These are phyloP conservation scores for Dactylellina leptospora DNA, from an alignment of 2,329 filamentous ascomycete species.

Conservation along the genomic window DNA sequence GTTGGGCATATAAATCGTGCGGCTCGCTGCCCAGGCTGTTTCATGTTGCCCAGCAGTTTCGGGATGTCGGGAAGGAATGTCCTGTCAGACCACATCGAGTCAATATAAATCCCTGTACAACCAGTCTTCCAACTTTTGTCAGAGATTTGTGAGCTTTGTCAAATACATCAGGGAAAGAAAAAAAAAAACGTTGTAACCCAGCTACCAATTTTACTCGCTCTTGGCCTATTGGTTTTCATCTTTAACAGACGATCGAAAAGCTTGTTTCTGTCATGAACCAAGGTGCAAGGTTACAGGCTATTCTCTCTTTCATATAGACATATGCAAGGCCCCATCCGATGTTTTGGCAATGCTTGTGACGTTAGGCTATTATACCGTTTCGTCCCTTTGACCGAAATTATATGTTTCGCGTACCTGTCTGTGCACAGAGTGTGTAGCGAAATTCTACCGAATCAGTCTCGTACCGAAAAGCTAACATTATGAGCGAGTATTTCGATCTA, in stretches of 20 bases:
- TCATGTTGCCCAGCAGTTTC: slow-evolving; percentile 49
- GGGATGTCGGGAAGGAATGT: slow-evolving; percentile 52
- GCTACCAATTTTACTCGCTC: slow-evolving; percentile 32
- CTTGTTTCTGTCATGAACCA: slow-evolving; percentile 45
- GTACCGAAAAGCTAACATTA: too few relatives aligned
- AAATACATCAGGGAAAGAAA: background rate
- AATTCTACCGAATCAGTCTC: too few relatives aligned
- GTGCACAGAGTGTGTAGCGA: too few relatives aligned
- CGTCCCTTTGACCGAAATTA: slow-evolving; percentile 3
- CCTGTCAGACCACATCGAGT: slow-evolving; percentile 44
- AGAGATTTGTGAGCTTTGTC: slow-evolving; percentile 39
- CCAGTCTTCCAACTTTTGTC: slow-evolving; percentile 17
- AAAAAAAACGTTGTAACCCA: slow-evolving; percentile 14
- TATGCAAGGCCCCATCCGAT: slow-evolving; percentile 44
- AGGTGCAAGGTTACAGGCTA: slow-evolving; percentile 50
- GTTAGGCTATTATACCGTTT: slow-evolving; percentile 39
- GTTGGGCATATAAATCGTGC: slow-evolving; percentile 39
- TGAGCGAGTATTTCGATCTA: background rate
- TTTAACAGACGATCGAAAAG: slow-evolving; percentile 15
- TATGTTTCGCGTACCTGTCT: too few relatives aligned
- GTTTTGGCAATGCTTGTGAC: slow-evolving; percentile 26
- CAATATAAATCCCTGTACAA: slow-evolving; percentile 25
- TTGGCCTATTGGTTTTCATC: slow-evolving; percentile 11
- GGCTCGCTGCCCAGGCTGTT: slow-evolving; percentile 39
- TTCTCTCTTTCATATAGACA: slow-evolving; percentile 13